A percentile compares a stretch with the other conserved stretches of the same genome.
Evolutionary conservation across 1,139 yeast species (phyloP).

Genomic region (Nakaseomyces sp.): DNA sequence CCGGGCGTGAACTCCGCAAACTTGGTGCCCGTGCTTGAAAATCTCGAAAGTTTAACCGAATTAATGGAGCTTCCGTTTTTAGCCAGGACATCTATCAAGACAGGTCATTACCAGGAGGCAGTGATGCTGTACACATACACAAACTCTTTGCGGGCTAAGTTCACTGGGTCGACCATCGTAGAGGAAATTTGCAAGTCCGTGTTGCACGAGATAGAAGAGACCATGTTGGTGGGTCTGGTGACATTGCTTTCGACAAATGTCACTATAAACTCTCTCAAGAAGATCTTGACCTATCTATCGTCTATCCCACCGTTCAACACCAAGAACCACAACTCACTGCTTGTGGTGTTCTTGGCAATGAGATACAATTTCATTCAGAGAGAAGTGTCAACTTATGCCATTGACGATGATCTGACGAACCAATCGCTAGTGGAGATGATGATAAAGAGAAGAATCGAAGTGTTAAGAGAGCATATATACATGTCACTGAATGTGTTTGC

Average conservation of each 20-base stretch:
- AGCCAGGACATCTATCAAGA: slow-evolving; percentile 71
- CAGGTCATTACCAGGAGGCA: slow-evolving; percentile 86
- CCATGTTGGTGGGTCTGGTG: slow-evolving; percentile 61
- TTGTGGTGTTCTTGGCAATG: slow-evolving; percentile 44
- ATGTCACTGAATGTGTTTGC: slow-evolving; percentile 24
- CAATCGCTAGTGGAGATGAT: slow-evolving; percentile 47
- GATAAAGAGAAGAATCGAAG: slow-evolving; percentile 70
- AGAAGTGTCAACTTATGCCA: slow-evolving; percentile 43
- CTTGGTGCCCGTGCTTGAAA: slow-evolving; percentile 43
- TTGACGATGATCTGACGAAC: slow-evolving; percentile 37
- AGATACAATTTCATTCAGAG: slow-evolving; percentile 51
- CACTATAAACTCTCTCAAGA: slow-evolving; percentile 67
- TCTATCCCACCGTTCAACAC: slow-evolving; percentile 47
- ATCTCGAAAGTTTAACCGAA: slow-evolving; percentile 67
- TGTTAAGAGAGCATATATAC: slow-evolving; percentile 55
- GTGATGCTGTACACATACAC: slow-evolving; percentile 47
- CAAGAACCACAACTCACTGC: slow-evolving; percentile 25
- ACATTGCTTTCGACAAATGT: slow-evolving; percentile 64
- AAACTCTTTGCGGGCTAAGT: slow-evolving; percentile 57
- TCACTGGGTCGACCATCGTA: slow-evolving; percentile 53
- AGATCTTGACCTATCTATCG: slow-evolving; percentile 66
- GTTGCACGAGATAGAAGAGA: slow-evolving; percentile 44
- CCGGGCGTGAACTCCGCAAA: slow-evolving; percentile 17
- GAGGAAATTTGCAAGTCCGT: slow-evolving; percentile 47
- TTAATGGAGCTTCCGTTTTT: slow-evolving; percentile 76